Percentiles rank a stretch among this genome's conserved stretches.
Conservation (phyloP, 2,329 filamentous ascomycete genomes). For the Colletotrichum plurivorum region DNA sequence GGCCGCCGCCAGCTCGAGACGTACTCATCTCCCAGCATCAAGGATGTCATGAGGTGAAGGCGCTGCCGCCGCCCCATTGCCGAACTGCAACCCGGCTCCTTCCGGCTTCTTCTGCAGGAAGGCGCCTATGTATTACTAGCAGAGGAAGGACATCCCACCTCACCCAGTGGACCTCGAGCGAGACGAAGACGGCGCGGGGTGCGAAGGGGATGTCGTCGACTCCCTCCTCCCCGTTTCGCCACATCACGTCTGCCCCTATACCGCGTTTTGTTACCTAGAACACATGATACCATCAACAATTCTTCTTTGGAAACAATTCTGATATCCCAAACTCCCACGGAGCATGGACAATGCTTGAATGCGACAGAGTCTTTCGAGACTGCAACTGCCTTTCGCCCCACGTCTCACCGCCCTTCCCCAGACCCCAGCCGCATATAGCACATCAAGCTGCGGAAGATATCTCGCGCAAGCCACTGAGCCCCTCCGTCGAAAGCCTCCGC, state of each 20-base stretch:
- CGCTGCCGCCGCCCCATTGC: not conserved
- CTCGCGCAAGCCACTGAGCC: constrained; percentile 49
- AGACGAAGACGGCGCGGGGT: constrained; percentile 1
- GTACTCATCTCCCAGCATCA: constrained; percentile 85
- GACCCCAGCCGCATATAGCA: constrained; percentile 42
- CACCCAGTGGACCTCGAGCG: not conserved
- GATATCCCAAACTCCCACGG: constrained; percentile 42
- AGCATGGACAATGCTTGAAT: constrained; percentile 59
- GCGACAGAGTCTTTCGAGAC: constrained; percentile 55
- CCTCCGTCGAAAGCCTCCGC: constrained; percentile 49
- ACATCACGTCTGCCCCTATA: constrained; percentile 33
- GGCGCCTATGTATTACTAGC: not conserved
- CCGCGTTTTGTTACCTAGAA: constrained; percentile 37
- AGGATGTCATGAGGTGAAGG: constrained; percentile 72
- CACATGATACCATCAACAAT: constrained; percentile 37
- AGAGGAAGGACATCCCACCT: constrained; percentile 6
- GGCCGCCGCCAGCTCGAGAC: constrained; percentile 85
- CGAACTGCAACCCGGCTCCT: not conserved
- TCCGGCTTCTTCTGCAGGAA: too few relatives aligned
- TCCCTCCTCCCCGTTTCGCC: constrained; percentile 12
- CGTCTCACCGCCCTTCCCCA: constrained; percentile 26
- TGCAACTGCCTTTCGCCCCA: constrained; percentile 34
- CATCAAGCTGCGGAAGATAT: constrained; percentile 50
- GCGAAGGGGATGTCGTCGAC: too few relatives aligned
- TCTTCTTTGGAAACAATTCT: constrained; percentile 48